Evolutionary conservation across 2,329 filamentous ascomycete species (phyloP).

Genomic region (Rosellinia necatrix): DNA sequence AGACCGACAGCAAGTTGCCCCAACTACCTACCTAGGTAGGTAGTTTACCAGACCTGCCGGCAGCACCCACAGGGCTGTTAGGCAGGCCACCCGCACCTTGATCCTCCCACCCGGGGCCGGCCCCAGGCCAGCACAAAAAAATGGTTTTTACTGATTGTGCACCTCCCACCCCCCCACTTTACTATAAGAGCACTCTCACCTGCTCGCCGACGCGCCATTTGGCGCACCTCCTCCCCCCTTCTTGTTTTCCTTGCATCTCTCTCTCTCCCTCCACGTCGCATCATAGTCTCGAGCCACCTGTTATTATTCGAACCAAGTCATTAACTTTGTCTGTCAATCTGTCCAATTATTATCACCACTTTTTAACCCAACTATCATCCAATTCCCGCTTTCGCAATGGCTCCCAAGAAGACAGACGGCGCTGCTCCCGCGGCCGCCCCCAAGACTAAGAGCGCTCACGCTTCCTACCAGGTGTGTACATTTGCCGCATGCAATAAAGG

Average conservation of each 20-base stretch:
- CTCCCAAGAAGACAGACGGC: slow-evolving; percentile 62
- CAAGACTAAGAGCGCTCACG: slow-evolving; percentile 58
- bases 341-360: slow-evolving; percentile 26
- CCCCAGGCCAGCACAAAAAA: slow-evolving; percentile 17
- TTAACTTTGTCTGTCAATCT: slow-evolving; percentile 36
- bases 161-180: slow-evolving; percentile 51
- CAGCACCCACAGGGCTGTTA: slow-evolving; percentile 25
- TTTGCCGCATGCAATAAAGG: slow-evolving; percentile 2
- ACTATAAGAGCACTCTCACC: slow-evolving; percentile 65
- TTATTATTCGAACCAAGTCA: slow-evolving; percentile 32
- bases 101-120: slow-evolving; percentile 9
- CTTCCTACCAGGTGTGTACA: slow-evolving; percentile 62
- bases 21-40: too few relatives aligned
- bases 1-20: not conserved
- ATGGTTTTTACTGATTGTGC: slow-evolving; percentile 57
- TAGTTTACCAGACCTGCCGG: slow-evolving; percentile 10
- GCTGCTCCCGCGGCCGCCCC: slow-evolving; percentile 43
- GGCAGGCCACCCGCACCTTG: slow-evolving; percentile 21
- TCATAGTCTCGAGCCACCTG: slow-evolving; percentile 25
- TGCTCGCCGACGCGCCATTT: slow-evolving; percentile 56
- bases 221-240: slow-evolving; percentile 47
- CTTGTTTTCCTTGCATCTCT: slow-evolving; percentile 40
- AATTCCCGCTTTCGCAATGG: slow-evolving; percentile 51
- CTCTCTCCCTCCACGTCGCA: slow-evolving; percentile 35
- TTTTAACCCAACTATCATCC: slow-evolving; percentile 28